phyloP scores from a whole-genome alignment of 768 basidiomycete species.

The Candolleomyces efflorescens region DNA sequence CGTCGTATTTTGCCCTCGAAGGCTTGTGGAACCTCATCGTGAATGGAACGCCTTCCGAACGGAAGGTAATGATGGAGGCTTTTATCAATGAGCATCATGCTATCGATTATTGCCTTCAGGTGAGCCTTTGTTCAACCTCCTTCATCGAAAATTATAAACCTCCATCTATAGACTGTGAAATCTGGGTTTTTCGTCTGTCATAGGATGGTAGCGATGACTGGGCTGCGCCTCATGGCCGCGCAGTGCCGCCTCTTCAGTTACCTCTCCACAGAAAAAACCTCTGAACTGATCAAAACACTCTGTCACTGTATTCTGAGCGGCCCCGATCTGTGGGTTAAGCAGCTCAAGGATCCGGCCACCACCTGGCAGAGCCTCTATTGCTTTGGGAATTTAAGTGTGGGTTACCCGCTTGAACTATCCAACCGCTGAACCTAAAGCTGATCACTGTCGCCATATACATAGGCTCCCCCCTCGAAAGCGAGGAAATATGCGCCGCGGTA shows the following conservation, averaged over 20 bases:
- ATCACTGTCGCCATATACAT: neutral
- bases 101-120: constrained; percentile 18
- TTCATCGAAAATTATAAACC: neutral
- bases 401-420: neutral
- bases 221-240: constrained; percentile 15
- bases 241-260: constrained; percentile 20
- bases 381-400: constrained; percentile 11
- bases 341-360: constrained; percentile 15
- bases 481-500: constrained; percentile 18
- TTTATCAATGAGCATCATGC: constrained; percentile 16
- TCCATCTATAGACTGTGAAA: neutral
- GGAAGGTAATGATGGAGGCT: constrained; percentile 17
- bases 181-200: constrained; percentile 12
- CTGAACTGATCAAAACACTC: constrained; percentile 20
- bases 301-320: constrained; percentile 21
- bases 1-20: constrained; percentile 20
- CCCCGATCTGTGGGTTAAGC: constrained; percentile 16
- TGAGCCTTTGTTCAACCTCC: constrained; percentile 5
- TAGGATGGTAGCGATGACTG: constrained; percentile 15
- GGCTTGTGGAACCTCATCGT: constrained; percentile 17
- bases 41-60: constrained; percentile 16
- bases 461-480: constrained; percentile 17
- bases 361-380: constrained; percentile 23
- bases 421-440: neutral
- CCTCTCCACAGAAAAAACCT: constrained; percentile 12